phyloP scores from a whole-genome alignment of 257 asterid species.

The Przewalskia tangutica region DNA sequence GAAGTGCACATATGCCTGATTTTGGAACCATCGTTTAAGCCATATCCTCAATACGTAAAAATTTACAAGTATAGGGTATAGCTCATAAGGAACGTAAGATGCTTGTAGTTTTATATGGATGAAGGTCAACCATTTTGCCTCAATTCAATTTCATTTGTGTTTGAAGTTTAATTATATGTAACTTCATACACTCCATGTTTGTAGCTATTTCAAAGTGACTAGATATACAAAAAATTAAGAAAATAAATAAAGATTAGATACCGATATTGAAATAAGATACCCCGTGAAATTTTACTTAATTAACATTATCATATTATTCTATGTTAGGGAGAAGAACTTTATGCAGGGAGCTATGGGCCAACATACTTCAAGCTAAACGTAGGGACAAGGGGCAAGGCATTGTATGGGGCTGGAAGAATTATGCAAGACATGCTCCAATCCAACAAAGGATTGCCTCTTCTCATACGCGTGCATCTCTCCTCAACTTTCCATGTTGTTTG shows the following conservation, averaged over 20 bases:
- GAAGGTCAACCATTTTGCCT: not conserved
- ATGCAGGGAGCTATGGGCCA: constrained; percentile 29
- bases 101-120: not conserved
- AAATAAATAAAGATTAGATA: not conserved
- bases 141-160: too few relatives aligned
- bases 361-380: constrained; percentile 26
- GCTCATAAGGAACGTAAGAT: not conserved
- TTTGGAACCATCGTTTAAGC: too few relatives aligned
- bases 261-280: not conserved
- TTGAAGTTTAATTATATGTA: too few relatives aligned
- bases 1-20: too few relatives aligned
- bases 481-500: constrained; percentile 51
- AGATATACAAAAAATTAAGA: not conserved
- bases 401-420: constrained; percentile 76
- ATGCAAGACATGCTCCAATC: constrained; percentile 69
- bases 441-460: constrained; percentile 43
- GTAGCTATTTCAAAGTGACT: not conserved
- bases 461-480: constrained; percentile 25
- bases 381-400: constrained; percentile 53
- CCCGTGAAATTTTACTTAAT: not conserved
- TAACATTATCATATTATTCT: not conserved
- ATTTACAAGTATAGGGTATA: not conserved
- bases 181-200: too few relatives aligned
- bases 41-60: not conserved
- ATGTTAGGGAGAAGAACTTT: constrained; percentile 32